A percentile compares a stretch with the other conserved stretches of the same genome.
Evolutionary conservation across 2,329 filamentous ascomycete genomes (phyloP).

Genomic region (Sporothrix humicola): DNA sequence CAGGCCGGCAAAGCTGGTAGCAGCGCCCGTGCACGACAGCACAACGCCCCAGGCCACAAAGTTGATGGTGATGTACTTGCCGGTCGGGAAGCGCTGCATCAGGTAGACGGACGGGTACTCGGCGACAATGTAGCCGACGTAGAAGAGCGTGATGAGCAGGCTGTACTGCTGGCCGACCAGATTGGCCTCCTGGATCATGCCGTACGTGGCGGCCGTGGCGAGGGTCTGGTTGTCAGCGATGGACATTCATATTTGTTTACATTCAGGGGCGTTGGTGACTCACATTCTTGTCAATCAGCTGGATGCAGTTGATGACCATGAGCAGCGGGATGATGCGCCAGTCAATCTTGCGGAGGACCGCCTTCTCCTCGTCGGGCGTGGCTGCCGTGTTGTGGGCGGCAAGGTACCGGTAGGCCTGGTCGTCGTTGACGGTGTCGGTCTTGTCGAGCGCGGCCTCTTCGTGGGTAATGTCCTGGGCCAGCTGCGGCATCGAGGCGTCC

Average conservation of each 20-base stretch:
- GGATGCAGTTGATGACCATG: conserved; percentile 51
- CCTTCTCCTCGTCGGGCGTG: conserved; percentile 30
- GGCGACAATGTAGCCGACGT: conserved; percentile 36
- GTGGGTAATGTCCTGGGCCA: neutral
- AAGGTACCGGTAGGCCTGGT: neutral
- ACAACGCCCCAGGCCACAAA: conserved; percentile 52
- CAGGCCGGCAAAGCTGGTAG: conserved; percentile 60
- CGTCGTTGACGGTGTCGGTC: neutral
- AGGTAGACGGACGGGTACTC: conserved; percentile 33
- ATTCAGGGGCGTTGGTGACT: no score
- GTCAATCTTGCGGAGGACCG: conserved; percentile 42
- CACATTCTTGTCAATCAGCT: conserved; percentile 48
- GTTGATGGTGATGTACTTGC: conserved; percentile 34
- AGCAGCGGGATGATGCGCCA: conserved; percentile 51
- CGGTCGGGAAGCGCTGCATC: conserved; percentile 31
- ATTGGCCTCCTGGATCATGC: neutral
- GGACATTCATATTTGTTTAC: no score
- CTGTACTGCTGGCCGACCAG: conserved; percentile 31
- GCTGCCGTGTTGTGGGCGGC: conserved; percentile 17
- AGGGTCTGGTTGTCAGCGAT: neutral
- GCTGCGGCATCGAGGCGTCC: neutral
- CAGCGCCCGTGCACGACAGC: conserved; percentile 56
- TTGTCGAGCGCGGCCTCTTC: neutral
- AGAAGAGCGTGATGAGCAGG: conserved; percentile 34
- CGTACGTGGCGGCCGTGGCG: neutral